Evolutionary conservation across 2,329 filamentous ascomycete species (phyloP).

Genomic region (Alternaria triticina): DNA sequence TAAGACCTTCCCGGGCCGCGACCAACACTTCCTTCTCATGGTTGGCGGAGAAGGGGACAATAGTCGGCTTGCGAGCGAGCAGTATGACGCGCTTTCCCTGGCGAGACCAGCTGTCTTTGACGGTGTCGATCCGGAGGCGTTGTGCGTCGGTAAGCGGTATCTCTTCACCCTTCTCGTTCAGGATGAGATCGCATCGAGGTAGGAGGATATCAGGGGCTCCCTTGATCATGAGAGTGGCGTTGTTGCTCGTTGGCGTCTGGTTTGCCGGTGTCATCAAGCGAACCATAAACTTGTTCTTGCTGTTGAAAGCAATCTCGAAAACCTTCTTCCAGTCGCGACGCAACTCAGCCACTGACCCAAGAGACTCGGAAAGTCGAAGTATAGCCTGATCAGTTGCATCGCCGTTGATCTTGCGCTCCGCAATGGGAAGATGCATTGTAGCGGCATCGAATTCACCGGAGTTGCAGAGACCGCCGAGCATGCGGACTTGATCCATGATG

Average conservation of each 20-base stretch:
- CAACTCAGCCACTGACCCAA: constrained; percentile 66
- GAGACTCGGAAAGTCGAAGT: constrained; percentile 71
- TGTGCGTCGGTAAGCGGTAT: constrained; percentile 56
- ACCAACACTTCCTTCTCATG: constrained; percentile 66
- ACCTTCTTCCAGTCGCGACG: constrained; percentile 68
- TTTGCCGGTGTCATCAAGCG: constrained; percentile 59
- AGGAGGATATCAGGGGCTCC: constrained; percentile 79
- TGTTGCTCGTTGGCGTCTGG: constrained; percentile 37
- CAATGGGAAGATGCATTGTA: constrained; percentile 64
- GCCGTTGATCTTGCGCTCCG: constrained; percentile 70
- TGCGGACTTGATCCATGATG: constrained; percentile 61
- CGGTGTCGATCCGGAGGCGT: constrained; percentile 58
- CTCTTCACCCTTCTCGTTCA: constrained; percentile 62
- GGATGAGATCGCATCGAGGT: constrained; percentile 64
- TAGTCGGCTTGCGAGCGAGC: constrained; percentile 66
- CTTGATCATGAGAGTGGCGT: constrained; percentile 71
- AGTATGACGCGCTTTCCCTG: constrained; percentile 72
- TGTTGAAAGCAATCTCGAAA: constrained; percentile 72
- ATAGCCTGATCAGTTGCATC: constrained; percentile 80
- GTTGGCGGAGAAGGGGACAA: constrained; percentile 50
- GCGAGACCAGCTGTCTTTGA: constrained; percentile 73
- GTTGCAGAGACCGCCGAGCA: constrained; percentile 73
- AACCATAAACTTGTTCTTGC: constrained; percentile 85
- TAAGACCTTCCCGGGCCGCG: constrained; percentile 58
- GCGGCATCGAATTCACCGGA: constrained; percentile 75